phyloP scores from a whole-genome alignment of 2,329 filamentous ascomycete genomes.

The Podosphaera xanthii region DNA sequence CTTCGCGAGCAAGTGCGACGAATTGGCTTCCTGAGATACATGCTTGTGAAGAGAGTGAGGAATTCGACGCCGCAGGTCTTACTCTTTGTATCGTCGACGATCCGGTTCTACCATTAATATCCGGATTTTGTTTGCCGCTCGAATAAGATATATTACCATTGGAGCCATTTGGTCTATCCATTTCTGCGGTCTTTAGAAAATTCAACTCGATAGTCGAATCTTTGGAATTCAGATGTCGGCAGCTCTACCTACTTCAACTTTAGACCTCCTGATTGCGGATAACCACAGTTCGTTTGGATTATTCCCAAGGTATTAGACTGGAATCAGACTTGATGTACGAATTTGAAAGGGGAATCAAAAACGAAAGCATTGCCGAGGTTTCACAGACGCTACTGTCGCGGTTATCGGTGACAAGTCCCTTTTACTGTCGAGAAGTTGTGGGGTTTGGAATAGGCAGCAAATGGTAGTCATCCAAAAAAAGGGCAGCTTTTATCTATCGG shows the following conservation, averaged over 20 bases:
- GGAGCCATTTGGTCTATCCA: conserved; percentile 16
- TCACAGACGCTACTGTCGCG: background rate
- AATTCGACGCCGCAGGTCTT: conserved; percentile 22
- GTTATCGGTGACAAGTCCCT: background rate
- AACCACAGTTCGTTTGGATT: background rate
- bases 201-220: background rate
- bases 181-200: conserved; percentile 3
- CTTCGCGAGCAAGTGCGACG: conserved; percentile 39
- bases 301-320: background rate
- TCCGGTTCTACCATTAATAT: conserved; percentile 18
- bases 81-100: conserved; percentile 17
- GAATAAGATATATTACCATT: conserved; percentile 17
- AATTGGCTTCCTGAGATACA: conserved; percentile 39
- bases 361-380: background rate
- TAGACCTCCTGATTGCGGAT: background rate
- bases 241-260: background rate
- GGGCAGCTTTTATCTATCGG: too few relatives aligned
- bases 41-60: conserved; percentile 24
- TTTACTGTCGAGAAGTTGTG: background rate
- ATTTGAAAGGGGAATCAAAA: background rate
- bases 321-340: background rate
- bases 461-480: too few relatives aligned
- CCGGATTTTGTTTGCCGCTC: conserved; percentile 20
- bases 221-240: background rate
- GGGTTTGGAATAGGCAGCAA: background rate